Base-by-base conservation (phyloP, 495 filamentous ascomycete genomes). In the Penicillium diatomitis region DNA sequence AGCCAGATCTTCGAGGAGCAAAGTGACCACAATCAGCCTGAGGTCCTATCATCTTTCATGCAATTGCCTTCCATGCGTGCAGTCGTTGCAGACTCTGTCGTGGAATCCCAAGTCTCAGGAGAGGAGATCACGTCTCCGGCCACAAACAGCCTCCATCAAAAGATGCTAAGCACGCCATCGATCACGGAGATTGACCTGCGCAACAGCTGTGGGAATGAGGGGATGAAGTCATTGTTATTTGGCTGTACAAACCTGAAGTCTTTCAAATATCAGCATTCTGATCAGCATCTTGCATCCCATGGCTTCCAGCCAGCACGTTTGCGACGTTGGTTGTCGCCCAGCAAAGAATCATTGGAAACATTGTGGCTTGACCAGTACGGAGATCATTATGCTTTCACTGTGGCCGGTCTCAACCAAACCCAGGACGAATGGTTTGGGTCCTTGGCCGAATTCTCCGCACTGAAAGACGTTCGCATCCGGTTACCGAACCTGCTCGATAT, bases 181-280 rank as follows among this genome's bases (percentile, higher is more conserved):
- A 60, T 69, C 8, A 54, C 57, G 0, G 57, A 64, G 0, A 63
- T 69, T 6, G 57, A 60, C 3, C 41, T 67, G 37, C 57, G 54
- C 8, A 37, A 52, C 4, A 69, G 66, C 52, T 66, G 63, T 28
- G 64, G 58, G 2, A 54, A 53, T 4, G 41, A 54, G 1, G 66
- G 66, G 20, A 62, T 69, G 56, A 46, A 60, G 28, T 41, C 32
- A 4, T 29, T 67, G 30, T 48, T 67, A 7, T 27, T 48, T 5
- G 54, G 54, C 0, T 69, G 66, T 49, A 34, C 57, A 5, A 46
- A 54, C 2, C 48, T 69, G 29, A 60, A 52, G 12, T 63, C 61
- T 3, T 67, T 69, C 49, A 67, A 67, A 41, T 66, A 69, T 35
- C 66, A 69, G 37, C 66, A 69, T 48, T 64, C 62, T 0, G 64